Conservation (phyloP, 192 early-diverging fungal species). For the Backusella westeae region DNA sequence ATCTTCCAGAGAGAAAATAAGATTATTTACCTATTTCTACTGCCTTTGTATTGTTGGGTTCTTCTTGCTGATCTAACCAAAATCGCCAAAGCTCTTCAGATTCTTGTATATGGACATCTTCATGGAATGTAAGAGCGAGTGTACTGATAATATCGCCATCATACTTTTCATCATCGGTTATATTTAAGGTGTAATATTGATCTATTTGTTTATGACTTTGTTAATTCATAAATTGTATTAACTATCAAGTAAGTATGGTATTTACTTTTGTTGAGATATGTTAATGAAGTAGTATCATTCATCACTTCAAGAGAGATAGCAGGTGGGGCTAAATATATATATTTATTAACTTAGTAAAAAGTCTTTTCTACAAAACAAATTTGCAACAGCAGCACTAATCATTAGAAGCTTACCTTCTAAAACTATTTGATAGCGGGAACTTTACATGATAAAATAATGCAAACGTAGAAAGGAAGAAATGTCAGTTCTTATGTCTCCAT, state of each 20-base stretch:
- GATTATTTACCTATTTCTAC: background rate
- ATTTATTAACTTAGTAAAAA: background rate
- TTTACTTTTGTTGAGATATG: slow-evolving; percentile 2
- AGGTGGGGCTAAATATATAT: background rate
- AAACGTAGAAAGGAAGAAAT: background rate
- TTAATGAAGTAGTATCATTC: background rate
- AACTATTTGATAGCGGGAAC: background rate
- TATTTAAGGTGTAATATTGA: slow-evolving; percentile 1
- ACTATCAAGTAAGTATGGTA: background rate
- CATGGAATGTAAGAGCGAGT: background rate
- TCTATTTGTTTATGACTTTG: background rate
- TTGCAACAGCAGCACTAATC: background rate
- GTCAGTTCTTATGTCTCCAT: background rate
- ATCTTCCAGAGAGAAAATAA: background rate
- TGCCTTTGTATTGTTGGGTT: background rate
- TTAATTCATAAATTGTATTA: background rate
- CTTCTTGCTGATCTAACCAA: background rate
- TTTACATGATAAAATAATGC: background rate
- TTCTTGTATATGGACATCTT: background rate
- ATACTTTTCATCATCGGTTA: background rate
- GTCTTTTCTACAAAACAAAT: background rate
- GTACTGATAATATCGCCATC: background rate
- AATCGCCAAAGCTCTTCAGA: background rate
- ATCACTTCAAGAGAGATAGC: background rate
- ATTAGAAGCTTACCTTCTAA: background rate